Percentiles rank a stretch among this genome's conserved stretches.
These are phyloP conservation scores for Penicillium sp. DNA, from an alignment of 2,329 filamentous ascomycete species.

Conservation along the genomic window DNA sequence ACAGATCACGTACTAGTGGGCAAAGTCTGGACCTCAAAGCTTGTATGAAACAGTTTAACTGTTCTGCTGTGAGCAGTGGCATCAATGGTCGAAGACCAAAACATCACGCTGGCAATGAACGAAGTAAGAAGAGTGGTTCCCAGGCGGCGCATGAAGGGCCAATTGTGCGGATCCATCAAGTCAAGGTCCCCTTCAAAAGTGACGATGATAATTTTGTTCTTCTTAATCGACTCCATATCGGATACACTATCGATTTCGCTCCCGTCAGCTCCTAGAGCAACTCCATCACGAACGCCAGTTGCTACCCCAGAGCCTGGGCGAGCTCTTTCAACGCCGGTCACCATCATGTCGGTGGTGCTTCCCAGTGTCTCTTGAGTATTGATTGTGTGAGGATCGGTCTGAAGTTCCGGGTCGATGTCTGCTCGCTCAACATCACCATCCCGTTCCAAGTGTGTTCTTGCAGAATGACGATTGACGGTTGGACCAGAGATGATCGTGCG, in stretches of 20 bases:
- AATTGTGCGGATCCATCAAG: slow-evolving; percentile 49
- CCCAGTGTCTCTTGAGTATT: slow-evolving; percentile 22
- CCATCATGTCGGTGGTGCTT: slow-evolving; percentile 20
- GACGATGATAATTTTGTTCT: slow-evolving; percentile 43
- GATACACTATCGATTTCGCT: not conserved
- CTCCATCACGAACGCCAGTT: not conserved
- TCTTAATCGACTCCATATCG: slow-evolving; percentile 22
- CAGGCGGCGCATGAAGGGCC: slow-evolving; percentile 34
- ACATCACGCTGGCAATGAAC: slow-evolving; percentile 47
- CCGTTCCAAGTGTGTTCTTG: not conserved
- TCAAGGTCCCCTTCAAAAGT: slow-evolving; percentile 44
- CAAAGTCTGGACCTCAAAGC: slow-evolving; percentile 36
- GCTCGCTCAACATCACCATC: slow-evolving; percentile 12
- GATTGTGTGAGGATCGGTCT: slow-evolving; percentile 15
- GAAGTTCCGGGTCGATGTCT: slow-evolving; percentile 14
- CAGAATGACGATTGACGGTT: slow-evolving; percentile 2
- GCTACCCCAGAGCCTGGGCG: slow-evolving; percentile 17
- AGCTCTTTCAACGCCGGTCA: slow-evolving; percentile 28
- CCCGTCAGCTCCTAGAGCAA: not conserved
- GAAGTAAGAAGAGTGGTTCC: slow-evolving; percentile 35
- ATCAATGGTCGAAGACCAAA: slow-evolving; percentile 53
- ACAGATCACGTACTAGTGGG: slow-evolving; percentile 47
- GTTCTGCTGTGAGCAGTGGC: slow-evolving; percentile 48
- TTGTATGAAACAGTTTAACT: slow-evolving; percentile 20
- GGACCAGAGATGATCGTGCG: slow-evolving; percentile 6